phyloP scores from a whole-genome alignment of 179 eudicot species.

The Carnegiea gigantea region DNA sequence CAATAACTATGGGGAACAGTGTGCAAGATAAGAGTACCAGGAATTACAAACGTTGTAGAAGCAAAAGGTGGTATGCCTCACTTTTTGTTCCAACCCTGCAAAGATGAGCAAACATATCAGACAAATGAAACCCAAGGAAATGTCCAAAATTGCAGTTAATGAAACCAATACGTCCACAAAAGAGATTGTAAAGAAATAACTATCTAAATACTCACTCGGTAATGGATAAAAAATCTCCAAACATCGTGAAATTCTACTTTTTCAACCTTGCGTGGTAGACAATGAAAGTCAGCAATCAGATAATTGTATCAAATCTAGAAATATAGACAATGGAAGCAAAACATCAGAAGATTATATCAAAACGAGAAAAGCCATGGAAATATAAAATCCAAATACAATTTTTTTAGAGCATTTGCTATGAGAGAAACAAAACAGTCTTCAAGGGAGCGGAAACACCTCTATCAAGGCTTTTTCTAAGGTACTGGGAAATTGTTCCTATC shows the following conservation, averaged over 20 bases:
- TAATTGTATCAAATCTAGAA: slow-evolving; percentile 3
- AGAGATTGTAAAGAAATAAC: background rate
- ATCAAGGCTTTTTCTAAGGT: too few species aligned
- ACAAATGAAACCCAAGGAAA: background rate
- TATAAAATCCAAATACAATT: background rate
- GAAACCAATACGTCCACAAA: background rate
- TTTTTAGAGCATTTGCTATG: too few species aligned
- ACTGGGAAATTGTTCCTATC: too few species aligned
- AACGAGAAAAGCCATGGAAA: background rate
- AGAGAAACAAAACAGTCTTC: background rate
- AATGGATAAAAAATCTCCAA: slow-evolving; percentile 59
- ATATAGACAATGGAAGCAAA: background rate
- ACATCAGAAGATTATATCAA: background rate
- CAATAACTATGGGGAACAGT: slow-evolving; percentile 10
- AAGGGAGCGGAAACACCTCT: too few species aligned
- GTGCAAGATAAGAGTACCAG: slow-evolving; percentile 15
- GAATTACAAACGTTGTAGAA: slow-evolving; percentile 6
- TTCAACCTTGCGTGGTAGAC: slow-evolving; percentile 49
- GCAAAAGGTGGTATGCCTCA: slow-evolving; percentile 33
- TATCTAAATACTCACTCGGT: slow-evolving; percentile 48
- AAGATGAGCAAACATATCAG: slow-evolving; percentile 15
- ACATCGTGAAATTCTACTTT: slow-evolving; percentile 32
- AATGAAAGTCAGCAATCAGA: slow-evolving; percentile 11
- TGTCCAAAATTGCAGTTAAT: slow-evolving; percentile 1
- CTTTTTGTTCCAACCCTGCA: slow-evolving; percentile 87